phyloP scores from a whole-genome alignment of 1,284 basidiomycete genomes.

The Uromyces viciae-fabae region DNA sequence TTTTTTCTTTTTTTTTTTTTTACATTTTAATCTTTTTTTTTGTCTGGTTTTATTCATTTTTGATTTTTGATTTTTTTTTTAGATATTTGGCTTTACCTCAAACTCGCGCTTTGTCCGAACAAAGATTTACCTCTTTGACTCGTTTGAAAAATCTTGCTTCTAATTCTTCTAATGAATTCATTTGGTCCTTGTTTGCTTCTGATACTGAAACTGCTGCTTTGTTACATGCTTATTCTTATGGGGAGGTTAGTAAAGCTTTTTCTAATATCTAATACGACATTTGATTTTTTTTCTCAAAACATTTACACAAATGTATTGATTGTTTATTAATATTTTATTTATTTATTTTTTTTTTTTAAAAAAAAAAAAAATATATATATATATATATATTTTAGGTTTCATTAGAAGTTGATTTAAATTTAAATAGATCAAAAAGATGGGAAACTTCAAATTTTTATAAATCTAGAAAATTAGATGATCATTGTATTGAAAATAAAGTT shows the following conservation, averaged over 20 bases:
- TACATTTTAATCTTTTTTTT: background rate
- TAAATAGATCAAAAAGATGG: slow-evolving; percentile 35
- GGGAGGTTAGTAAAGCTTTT: background rate
- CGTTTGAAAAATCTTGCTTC: background rate
- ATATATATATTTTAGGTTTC: background rate
- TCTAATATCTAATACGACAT: background rate
- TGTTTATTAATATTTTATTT: too few relatives aligned
- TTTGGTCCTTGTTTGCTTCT: slow-evolving; percentile 35
- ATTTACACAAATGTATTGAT: background rate
- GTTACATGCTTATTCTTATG: slow-evolving; percentile 38
- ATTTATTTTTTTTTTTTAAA: background rate
- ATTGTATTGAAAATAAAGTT: slow-evolving; percentile 31
- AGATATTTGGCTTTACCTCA: slow-evolving; percentile 32
- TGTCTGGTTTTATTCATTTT: background rate
- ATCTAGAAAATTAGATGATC: slow-evolving; percentile 33
- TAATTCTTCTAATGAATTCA: background rate
- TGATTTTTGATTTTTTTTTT: background rate
- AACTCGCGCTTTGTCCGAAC: slow-evolving; percentile 15
- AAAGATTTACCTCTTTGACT: background rate
- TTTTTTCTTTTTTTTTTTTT: background rate
- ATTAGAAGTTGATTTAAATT: slow-evolving; percentile 1
- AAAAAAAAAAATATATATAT: background rate
- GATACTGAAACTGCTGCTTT: slow-evolving; percentile 38
- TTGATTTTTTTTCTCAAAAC: background rate
- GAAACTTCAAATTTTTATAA: slow-evolving; percentile 13